Base-by-base conservation (phyloP, 2,329 filamentous ascomycete species). In the Alternaria sp. region DNA sequence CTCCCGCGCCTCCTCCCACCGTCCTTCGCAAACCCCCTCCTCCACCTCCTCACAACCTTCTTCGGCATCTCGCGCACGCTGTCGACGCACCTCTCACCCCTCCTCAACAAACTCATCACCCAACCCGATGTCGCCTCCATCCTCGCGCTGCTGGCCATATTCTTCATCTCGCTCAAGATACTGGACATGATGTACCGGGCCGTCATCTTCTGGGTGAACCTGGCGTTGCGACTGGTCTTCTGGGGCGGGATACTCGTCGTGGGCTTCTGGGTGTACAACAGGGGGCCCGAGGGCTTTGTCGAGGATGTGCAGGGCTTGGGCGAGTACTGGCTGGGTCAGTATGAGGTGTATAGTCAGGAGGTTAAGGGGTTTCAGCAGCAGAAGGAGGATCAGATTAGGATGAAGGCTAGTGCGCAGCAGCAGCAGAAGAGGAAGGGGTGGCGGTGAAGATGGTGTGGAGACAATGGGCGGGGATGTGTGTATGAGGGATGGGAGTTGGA, bases 151-250 rank as follows among this genome's bases (percentile, higher is more conserved):
- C 80, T 90, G 47, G 69, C 89, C 28, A 81, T 89, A 59, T 79
- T 95, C 55, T 83, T 93, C 75, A 77, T 94, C 60, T 85, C 84
- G 12, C 80, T 90, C 62, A 87, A 88, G 67, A 83, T 96, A 45
- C 81, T 90, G 67, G 86, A 90, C 76, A 90, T 91, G 82, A 82
- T 93, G 17, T 88, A 89, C 65, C 87, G 92, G 63, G 81, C 93
- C 19, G 84, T 97, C 61, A 82, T 93, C 74, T 96, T 90, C 83
- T 93, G 93, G 88, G 87, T 93, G 56, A 83, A 86, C n/a, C 75
- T 97, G 59, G 84, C 85, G 11, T 78, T 92, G 66, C 82, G 86
- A 23, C 69, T 93, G 45, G 77, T 87, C 2, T 88, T 93, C 67
- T 96, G 89, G 88, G 86, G 85, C 1, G 77, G 82, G 2, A 69